Base-by-base conservation (phyloP, 2,329 filamentous ascomycete genomes). In the Elsinoe ampelina region DNA sequence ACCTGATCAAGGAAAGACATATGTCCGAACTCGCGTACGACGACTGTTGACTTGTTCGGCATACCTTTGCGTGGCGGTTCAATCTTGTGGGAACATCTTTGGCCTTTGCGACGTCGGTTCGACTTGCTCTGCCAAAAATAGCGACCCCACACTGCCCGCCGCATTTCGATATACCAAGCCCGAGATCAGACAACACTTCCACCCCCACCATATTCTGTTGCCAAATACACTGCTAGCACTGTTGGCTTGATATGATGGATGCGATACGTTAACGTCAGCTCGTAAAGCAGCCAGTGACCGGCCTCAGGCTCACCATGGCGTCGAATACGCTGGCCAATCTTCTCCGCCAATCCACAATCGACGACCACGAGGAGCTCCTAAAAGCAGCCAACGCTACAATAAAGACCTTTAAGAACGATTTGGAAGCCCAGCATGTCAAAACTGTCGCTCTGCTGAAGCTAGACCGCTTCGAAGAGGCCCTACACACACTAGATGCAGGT, bases 401-500 rank as follows among this genome's bases (percentile, higher is more conserved):
- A 47, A 77, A 80, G 66, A 78, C 78, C 58, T 78, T 77, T n/a
- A 85, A 83, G 66, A 69, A 69, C 55, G 78, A 85, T 62, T 58
- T 75, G 22, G 73, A 80, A 39, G 84, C 85, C 55, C 83, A 85
- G 36, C 84, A 85, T 68, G 85, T 83, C 35, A 84, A 85, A 59
- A 78, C 86, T 12, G 80, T 92, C 43, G 87, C 88, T 19, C 78
- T 93, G 17, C 77, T 93, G 61, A 89, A 90, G 68, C 81, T 93
- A 63, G 89, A 93, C 71, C 85, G 87, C 58, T 93, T 86, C 70
- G 81, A 87, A 58, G 88, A 93, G 69, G 87, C 86, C 45, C 74
- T 89, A 48, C 81, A 82, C 58, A 79, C 82, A 57, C 79, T 92
- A 58, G 80, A 83, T 59, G 80, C 83, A 35, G 82, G 77, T 15